Base-by-base conservation (phyloP, 192 early-diverging fungal genomes). In the Rhizophagus clarus region DNA sequence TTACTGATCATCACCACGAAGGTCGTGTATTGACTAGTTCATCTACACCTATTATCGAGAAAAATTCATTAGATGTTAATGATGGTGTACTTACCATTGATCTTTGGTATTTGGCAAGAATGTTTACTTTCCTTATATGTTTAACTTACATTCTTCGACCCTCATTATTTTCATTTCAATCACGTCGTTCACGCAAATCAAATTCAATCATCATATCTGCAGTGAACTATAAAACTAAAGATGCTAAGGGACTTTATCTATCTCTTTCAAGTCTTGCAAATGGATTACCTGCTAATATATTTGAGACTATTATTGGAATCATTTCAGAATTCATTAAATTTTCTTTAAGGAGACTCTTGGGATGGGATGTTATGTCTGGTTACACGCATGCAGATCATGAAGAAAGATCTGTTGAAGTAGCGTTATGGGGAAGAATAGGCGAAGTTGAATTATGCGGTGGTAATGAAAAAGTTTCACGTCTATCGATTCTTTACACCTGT, bases 361-460 rank as follows among this genome's bases (percentile, higher is more conserved):
- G 76, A 45, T 79, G 77, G 77, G 49, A 70, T 31, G 71, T 70
- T 79, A 32, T 32, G 40, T 11, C 26, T 51, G 20, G 20, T 37
- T 67, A n/a, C n/a, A n/a, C n/a, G 20, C 20, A 8, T 26, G n/a
- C 22, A n/a, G 67, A 79, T 60, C 32, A 51, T 17, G 77, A 79
- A 22, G 61, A 67, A 20, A 77, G 45, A 47, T 14, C 31, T 14
- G 20, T 22, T 24, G 77, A 79, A 56, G 67, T 79, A 24, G 47
- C 20, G 4, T 31, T 79, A 37, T 70, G 67, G 67, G 51, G 17
- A 14, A 45, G 77, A 79, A 12, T 60, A 11, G 77, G 77, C 2
- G 77, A 79, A 61, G 66, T 71, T 49, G 77, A 79, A 79, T 60
- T 79, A 61, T 60, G 77, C 61, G 77, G 77, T 40, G 77, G 77